Conservation (phyloP, 2,329 filamentous ascomycete genomes). For the Dichotomopilus funicola region DNA sequence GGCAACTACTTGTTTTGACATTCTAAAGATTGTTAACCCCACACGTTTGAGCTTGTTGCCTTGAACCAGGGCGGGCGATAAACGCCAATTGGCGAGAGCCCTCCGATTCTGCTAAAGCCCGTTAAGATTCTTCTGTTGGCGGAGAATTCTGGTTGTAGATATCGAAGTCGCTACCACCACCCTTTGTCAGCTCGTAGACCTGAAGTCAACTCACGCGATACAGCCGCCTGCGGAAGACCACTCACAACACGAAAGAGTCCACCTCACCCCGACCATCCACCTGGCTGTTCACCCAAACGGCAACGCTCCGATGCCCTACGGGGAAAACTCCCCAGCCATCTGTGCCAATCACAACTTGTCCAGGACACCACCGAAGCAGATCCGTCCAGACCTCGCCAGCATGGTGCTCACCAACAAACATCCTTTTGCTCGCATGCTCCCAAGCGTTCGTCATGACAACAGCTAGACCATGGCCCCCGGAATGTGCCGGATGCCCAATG, state of each 20-base stretch:
- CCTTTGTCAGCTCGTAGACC: background rate
- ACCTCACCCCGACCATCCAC: conserved; percentile 42
- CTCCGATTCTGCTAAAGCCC: no score
- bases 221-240: background rate
- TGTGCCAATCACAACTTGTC: conserved; percentile 51
- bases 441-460: conserved; percentile 50
- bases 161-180: background rate
- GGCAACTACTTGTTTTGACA: no score
- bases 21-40: no score
- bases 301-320: conserved; percentile 47
- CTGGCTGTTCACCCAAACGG: conserved; percentile 54
- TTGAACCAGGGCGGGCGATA: no score
- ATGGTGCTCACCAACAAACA: conserved; percentile 55
- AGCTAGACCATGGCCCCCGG: conserved; percentile 47
- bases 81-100: no score
- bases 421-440: conserved; percentile 43
- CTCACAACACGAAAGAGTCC: conserved; percentile 19
- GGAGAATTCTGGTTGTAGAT: background rate
- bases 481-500: conserved; percentile 42
- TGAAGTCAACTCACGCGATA: background rate
- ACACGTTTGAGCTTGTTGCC: no score
- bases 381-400: conserved; percentile 59
- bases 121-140: no score
- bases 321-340: conserved; percentile 54
- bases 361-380: conserved; percentile 47